Percentiles rank a stretch among this genome's conserved stretches.
Conservation (phyloP, 176 grass and related monocot species). For the Pharus latifolius region DNA sequence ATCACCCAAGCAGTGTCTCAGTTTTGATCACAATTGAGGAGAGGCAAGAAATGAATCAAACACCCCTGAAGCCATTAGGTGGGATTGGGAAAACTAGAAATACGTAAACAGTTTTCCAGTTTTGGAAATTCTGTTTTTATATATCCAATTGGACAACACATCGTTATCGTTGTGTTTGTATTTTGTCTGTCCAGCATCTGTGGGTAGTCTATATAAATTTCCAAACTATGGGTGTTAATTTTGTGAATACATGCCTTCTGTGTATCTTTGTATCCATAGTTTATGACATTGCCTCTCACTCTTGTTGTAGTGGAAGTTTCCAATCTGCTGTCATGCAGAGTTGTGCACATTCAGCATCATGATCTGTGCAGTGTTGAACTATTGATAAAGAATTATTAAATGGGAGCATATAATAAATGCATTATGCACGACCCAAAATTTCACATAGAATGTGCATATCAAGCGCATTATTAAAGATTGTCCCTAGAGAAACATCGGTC, state of each 20-base stretch:
- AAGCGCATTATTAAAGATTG: neutral
- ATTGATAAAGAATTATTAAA: neutral
- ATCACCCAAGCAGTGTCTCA: neutral
- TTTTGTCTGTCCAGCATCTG: neutral
- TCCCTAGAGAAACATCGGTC: neutral
- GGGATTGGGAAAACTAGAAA: neutral
- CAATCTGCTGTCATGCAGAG: neutral
- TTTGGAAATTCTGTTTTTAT: neutral
- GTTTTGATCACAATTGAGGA: neutral
- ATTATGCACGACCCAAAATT: neutral
- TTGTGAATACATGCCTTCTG: neutral
- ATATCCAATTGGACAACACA: neutral
- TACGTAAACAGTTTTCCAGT: neutral
- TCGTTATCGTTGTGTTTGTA: neutral
- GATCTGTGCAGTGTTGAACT: no score
- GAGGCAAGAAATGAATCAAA: neutral
- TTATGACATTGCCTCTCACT: neutral
- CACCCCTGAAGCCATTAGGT: neutral
- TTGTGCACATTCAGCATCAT: neutral
- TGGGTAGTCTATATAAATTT: neutral
- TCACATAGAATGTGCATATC: neutral
- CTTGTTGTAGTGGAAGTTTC: neutral
- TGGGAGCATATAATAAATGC: neutral
- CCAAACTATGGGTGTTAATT: neutral
- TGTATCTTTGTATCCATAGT: neutral